Conservation (phyloP, 768 basidiomycete genomes). For the Boletus vermiculosoides region DNA sequence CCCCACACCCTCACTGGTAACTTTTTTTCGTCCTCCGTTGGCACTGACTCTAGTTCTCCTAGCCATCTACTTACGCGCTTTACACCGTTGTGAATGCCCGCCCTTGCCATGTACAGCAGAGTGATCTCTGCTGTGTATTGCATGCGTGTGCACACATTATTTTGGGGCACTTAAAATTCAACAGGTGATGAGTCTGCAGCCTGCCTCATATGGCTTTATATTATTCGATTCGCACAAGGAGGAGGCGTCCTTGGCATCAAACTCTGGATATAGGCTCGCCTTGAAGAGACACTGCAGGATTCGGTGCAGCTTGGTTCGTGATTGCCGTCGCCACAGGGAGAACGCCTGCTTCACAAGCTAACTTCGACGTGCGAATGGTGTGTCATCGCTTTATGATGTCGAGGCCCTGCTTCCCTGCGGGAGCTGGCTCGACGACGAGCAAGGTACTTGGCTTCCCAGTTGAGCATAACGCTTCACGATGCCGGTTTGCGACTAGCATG, state of each 20-base stretch:
- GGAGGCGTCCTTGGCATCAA: no score
- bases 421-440: neutral
- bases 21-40: neutral
- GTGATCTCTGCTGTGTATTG: slow-evolving; percentile 24
- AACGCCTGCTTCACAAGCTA: neutral
- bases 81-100: slow-evolving; percentile 16
- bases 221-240: neutral
- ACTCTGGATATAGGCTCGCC: neutral
- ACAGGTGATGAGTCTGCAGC: neutral
- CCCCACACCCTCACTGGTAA: neutral
- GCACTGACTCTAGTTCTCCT: neutral
- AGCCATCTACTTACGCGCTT: slow-evolving; percentile 9
- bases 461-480: neutral
- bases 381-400: neutral
- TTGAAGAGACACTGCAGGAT: neutral
- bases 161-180: neutral
- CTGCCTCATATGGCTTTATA: neutral
- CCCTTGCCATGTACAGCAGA: slow-evolving; percentile 27
- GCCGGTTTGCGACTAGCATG: neutral
- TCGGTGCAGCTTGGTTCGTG: neutral
- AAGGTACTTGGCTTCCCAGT: neutral
- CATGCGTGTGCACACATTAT: slow-evolving; percentile 26
- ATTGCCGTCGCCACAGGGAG: neutral
- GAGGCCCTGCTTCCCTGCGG: neutral
- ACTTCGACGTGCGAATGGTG: neutral